Base-by-base conservation (phyloP, 2,329 filamentous ascomycete genomes). In the Elsinoe ampelina region DNA sequence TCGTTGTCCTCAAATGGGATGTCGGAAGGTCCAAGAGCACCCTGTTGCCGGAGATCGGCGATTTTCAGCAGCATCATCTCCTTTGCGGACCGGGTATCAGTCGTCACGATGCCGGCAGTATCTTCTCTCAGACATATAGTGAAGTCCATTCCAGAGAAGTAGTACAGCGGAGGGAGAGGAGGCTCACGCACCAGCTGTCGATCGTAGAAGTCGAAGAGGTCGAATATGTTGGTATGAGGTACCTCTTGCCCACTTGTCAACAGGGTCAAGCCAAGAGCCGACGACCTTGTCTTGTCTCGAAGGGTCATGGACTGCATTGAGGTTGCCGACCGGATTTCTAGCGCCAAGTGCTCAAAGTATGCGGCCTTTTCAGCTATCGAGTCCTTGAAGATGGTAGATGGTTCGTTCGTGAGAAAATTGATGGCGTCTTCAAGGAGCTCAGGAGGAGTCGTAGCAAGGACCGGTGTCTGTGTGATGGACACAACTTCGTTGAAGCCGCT, bases 181-280 rank as follows among this genome's bases (percentile, higher is more conserved):
- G 79, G 70, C 1, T 78, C 66, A 58, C 70, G 69, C 0, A 73
- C 70, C 38, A 84, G 75, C 48, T 81, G 77, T 10, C 86, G 70
- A 59, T 87, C 84, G 68, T 93, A 80, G 65, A 97, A 97, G 71
- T 98, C 93, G 64, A 95, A 93, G 19, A 97, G 78, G 62, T 96
- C 90, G 65, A 97, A 95, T 5, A 97, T 80, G 2, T 87, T 90
- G 0, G 85, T 80, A 58, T 89, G 86, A 26, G 77, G 73, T 36
- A 86, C 75, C 4, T 82, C 75, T 55, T 87, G 81, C 48, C 85
- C 84, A 58, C 81, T 82, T 12, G 85, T 80, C 15, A 83, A 75
- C 10, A 81, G 77, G 6, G 89, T 82, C 41, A 86, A 83, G 4
- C 93, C 93, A 42, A 91, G 82, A n/a, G 97, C 75, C 0, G 89